Base-by-base conservation (phyloP, 257 asterid genomes). In the Solanum chiquidenum region DNA sequence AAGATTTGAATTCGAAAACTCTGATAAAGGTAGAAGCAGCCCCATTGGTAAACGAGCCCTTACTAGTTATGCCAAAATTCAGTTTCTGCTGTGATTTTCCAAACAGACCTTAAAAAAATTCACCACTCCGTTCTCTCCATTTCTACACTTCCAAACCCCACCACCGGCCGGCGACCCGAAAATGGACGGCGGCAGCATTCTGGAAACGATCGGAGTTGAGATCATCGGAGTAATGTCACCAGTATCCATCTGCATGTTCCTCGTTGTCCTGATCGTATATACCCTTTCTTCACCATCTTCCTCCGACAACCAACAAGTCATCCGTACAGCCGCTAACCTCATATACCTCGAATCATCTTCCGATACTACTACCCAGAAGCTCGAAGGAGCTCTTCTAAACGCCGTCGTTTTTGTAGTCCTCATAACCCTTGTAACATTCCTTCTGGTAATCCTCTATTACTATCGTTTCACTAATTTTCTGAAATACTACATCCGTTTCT, bases 181-280 rank as follows among this genome's bases (percentile, higher is more conserved):
- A 88, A 94, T 95, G 98, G 98, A 94, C 84, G 87, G 90, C 90
- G 99, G 96, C 60, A 97, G 98, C 94, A 89, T 97, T 13, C 88
- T 97, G 20, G 98, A 93, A 38, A 88, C 95, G 3, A 91, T 95
- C 87, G 99, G 99, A 37, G 92, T 92, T 1, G 99, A 97, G 58
- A 95, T 97, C 89, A 91, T 94, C 44, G 98, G 95, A 84, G 98
- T 97, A n/a, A 97, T 97, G 99, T 91, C 98, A 5, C 99, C 99
- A 1, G 99, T 97, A 66, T 97, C 99, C 88, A 90, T 95, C 84
- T 97, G 99, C 92, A 97, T 97, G 99, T 88, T 95, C 73, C 93
- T 95, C 37, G 99, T 97, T 9, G 99, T 95, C 91, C 95, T 97
- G 74, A 94, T 97, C 25, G 96, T 97, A 90, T 94, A 94, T 93